Evolutionary conservation across 148 eudicot species (phyloP), one percentile per base, ranked within the genome.

Genomic region (Nepenthes mirabilis): DNA sequence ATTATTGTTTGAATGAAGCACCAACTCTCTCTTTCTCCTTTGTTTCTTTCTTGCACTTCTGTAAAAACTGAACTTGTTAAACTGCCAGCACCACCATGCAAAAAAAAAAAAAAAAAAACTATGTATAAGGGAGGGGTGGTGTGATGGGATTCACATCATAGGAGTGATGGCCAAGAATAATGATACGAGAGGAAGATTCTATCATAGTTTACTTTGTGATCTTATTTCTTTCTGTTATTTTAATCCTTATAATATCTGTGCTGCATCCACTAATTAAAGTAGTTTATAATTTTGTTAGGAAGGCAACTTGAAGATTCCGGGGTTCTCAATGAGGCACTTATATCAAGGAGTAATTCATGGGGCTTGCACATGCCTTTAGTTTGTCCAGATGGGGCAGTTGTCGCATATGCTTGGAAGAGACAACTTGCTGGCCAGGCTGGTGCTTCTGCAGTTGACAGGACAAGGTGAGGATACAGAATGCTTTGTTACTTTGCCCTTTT

Each of bases 371-470:
- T 94, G 97, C 99, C 99, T 59, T 74, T 94, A 74, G 97, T 94
- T 66, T 94, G 99, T 70, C 99, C 99, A 50, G 99, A 94, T 81
- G 97, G 97, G 37, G 97, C 99, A 43, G 99, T 89, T 71, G 99
- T 89, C 79, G 99, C 99, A 43, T 94, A 94, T 73, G 99, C 99
- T 14, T 94, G 99, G 99, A 94, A 94, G 73, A 87, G 99, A 11
- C 99, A 94, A 75, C 99, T 94, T 82, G 99, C 99, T 76, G 99
- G 99, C 58, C 99, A 94, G 79, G 99, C 99, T 70, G 99, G 99
- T 66, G 95, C 99, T 74, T 89, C 99, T 68, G 97, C 99, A 37
- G 99, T 94, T 64, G 99, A 94, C 68, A 79, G 99, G 70, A 94
- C 99, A 53, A 84, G 97, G 99, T 93, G 45, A 62, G 40, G 12